Evolutionary conservation across 192 early-diverging fungal genomes (phyloP).

Genomic region (Entomortierella chlamydospora): DNA sequence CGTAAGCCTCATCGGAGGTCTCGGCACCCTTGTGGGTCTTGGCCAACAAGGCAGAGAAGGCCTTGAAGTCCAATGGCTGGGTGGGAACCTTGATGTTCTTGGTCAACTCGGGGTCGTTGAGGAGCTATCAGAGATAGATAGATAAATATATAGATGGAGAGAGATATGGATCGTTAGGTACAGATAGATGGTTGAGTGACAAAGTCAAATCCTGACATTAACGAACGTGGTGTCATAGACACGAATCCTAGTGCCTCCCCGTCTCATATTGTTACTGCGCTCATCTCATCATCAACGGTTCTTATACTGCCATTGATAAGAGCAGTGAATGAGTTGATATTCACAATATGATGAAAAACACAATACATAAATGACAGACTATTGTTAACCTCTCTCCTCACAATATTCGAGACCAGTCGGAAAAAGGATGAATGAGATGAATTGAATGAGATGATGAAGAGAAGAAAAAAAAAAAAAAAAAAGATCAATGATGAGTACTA

Average conservation of each 20-base stretch:
- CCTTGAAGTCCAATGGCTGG: constrained; percentile 57
- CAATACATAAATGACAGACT: too few relatives aligned
- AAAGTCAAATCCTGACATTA: too few relatives aligned
- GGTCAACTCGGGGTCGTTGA: constrained; percentile 43
- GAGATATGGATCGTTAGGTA: background rate
- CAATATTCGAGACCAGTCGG: too few relatives aligned
- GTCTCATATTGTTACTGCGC: too few relatives aligned
- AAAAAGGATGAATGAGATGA: background rate
- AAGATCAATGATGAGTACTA: constrained; percentile 9
- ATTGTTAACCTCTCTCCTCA: too few relatives aligned
- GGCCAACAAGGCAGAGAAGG: constrained; percentile 45
- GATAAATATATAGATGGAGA: background rate
- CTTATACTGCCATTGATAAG: too few relatives aligned
- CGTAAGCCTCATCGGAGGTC: constrained; percentile 47
- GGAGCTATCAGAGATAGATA: constrained; percentile 23
- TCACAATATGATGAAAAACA: too few relatives aligned
- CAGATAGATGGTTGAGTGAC: too few relatives aligned
- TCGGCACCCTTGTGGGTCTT: constrained; percentile 48
- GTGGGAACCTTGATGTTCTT: constrained; percentile 43
- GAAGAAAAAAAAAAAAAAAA: background rate
- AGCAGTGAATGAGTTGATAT: too few relatives aligned
- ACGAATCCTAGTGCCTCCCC: too few relatives aligned
- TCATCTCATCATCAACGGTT: too few relatives aligned
- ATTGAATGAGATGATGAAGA: background rate
- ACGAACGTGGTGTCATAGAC: too few relatives aligned